Conservation (phyloP, 805 yeast species). For the Ogataea parapolymorpha region DNA sequence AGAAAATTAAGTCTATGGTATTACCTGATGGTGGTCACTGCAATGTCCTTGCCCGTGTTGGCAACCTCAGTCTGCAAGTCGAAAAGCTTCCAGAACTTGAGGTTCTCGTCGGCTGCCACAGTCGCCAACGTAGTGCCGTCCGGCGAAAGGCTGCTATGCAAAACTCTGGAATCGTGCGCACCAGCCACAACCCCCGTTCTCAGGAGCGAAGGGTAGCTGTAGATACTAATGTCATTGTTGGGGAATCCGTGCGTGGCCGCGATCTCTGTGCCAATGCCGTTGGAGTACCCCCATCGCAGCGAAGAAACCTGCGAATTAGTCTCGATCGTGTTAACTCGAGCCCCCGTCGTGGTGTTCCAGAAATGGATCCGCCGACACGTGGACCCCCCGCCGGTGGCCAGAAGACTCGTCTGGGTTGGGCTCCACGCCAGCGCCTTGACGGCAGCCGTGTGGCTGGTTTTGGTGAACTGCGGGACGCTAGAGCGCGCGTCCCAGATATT, state of each 20-base stretch:
- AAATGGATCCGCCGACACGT: slow-evolving; percentile 85
- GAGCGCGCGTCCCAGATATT: slow-evolving; percentile 89
- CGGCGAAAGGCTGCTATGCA: slow-evolving; percentile 81
- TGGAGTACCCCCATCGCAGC: slow-evolving; percentile 81
- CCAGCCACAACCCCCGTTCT: slow-evolving; percentile 82
- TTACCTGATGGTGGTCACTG: slow-evolving; percentile 50
- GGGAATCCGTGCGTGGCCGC: slow-evolving; percentile 96
- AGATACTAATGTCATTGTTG: slow-evolving; percentile 74
- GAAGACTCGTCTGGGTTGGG: slow-evolving; percentile 73
- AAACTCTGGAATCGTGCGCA: slow-evolving; percentile 88
- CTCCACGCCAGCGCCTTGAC: slow-evolving; percentile 96
- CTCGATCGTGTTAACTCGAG: slow-evolving; percentile 78
- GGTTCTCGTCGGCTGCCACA: slow-evolving; percentile 92
- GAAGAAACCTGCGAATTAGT: slow-evolving; percentile 96
- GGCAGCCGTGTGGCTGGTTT: slow-evolving; percentile 85
- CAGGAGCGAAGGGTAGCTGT: slow-evolving; percentile 80
- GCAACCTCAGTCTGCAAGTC: slow-evolving; percentile 41
- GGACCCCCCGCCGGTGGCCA: slow-evolving; percentile 98
- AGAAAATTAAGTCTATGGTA: not conserved
- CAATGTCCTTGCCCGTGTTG: slow-evolving; percentile 43
- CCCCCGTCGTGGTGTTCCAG: slow-evolving; percentile 93
- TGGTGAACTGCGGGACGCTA: slow-evolving; percentile 64
- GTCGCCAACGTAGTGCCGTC: slow-evolving; percentile 90
- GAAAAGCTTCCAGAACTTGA: slow-evolving; percentile 91
- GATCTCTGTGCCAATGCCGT: slow-evolving; percentile 73